phyloP scores from a whole-genome alignment of 1,139 yeast genomes.

The Yamadazyma oceani region DNA sequence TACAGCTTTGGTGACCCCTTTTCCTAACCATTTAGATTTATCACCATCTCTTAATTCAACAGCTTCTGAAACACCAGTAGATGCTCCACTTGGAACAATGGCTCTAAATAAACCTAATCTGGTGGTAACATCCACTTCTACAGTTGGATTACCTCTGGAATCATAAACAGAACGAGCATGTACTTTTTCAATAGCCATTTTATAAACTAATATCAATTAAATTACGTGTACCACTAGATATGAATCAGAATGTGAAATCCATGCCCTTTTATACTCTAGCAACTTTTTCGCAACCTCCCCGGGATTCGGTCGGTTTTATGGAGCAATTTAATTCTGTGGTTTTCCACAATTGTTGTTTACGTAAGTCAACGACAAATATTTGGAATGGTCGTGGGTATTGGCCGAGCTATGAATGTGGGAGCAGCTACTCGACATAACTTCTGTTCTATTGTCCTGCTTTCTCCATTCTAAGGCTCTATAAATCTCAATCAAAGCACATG shows the following conservation, averaged over 20 bases:
- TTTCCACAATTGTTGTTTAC: background rate
- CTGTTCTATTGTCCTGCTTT: no score
- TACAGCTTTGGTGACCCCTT: slow-evolving; percentile 87
- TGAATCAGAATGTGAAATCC: no score
- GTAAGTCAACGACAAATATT: no score
- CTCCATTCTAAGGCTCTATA: no score
- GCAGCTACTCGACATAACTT: no score
- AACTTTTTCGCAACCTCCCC: slow-evolving; percentile 1
- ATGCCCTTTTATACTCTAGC: background rate
- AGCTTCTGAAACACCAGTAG: slow-evolving; percentile 89
- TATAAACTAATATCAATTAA: slow-evolving; percentile 1
- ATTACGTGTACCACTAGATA: no score
- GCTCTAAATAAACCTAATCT: slow-evolving; percentile 80
- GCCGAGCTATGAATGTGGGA: no score
- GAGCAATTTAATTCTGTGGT: background rate
- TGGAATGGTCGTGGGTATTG: no score
- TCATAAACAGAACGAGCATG: slow-evolving; percentile 89
- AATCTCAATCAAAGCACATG: no score
- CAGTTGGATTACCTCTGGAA: slow-evolving; percentile 95
- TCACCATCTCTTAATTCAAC: slow-evolving; percentile 88
- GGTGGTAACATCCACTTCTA: slow-evolving; percentile 83
- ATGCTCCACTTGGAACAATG: slow-evolving; percentile 90
- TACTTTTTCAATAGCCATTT: slow-evolving; percentile 47
- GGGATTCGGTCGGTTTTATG: slow-evolving; percentile 1
- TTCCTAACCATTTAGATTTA: slow-evolving; percentile 84